Evolutionary conservation across 2,329 filamentous ascomycete species (phyloP).

Genomic region (Penicillium sp.): DNA sequence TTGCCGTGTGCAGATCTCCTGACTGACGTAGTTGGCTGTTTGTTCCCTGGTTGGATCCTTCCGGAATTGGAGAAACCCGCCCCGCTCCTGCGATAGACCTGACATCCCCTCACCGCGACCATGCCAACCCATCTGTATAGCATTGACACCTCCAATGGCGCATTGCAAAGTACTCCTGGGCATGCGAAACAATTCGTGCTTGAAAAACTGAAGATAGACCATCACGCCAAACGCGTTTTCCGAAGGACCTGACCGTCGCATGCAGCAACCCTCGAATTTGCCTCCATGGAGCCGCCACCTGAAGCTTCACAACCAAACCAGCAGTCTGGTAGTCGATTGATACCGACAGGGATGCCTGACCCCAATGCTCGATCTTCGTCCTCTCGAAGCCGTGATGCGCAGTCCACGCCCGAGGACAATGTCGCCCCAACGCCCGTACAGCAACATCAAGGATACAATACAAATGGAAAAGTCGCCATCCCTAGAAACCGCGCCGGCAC

Average conservation of each 20-base stretch:
- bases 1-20: too few species aligned
- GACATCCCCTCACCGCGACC: too few species aligned
- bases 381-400: slow-evolving; percentile 7
- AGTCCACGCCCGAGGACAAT: slow-evolving; percentile 9
- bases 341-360: not conserved
- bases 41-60: too few species aligned
- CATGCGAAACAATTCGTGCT: too few species aligned
- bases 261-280: not conserved
- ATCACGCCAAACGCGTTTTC: too few species aligned
- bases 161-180: not conserved
- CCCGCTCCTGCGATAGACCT: not conserved
- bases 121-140: not conserved
- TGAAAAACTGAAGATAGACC: too few species aligned
- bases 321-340: not conserved
- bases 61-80: too few species aligned
- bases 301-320: not conserved
- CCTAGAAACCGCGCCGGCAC: slow-evolving; percentile 20
- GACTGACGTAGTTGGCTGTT: too few species aligned
- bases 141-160: not conserved
- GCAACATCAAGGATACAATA: not conserved
- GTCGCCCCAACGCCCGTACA: not conserved
- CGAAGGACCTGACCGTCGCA: too few species aligned
- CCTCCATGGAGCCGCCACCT: not conserved
- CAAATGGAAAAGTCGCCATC: slow-evolving; percentile 29
- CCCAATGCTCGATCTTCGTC: slow-evolving; percentile 1